Conservation (phyloP, 208 protist species). For the Crithidia expoeki region DNA sequence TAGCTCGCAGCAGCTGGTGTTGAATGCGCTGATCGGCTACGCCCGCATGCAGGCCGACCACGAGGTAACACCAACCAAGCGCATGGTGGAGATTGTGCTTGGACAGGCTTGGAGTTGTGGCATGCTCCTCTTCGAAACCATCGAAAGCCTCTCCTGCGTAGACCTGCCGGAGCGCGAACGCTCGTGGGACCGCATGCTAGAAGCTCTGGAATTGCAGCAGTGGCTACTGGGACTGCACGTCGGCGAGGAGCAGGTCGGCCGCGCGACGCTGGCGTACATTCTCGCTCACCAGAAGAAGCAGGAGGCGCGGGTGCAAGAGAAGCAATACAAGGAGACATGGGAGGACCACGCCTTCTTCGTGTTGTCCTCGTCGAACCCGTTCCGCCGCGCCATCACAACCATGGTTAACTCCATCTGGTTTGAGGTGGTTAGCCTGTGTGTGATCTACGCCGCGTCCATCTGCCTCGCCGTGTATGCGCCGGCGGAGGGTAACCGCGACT, state of each 20-base stretch:
- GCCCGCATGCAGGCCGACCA: slow-evolving; percentile 75
- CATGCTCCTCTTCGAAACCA: slow-evolving; percentile 89
- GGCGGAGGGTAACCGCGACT: slow-evolving; percentile 54
- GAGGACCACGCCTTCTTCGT: slow-evolving; percentile 71
- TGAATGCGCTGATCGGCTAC: slow-evolving; percentile 82
- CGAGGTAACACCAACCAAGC: slow-evolving; percentile 59
- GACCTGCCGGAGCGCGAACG: slow-evolving; percentile 69
- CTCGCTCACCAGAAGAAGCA: slow-evolving; percentile 78
- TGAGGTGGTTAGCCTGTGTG: slow-evolving; percentile 60
- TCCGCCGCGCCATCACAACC: slow-evolving; percentile 47
- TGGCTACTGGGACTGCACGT: slow-evolving; percentile 88
- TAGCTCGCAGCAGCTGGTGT: slow-evolving; percentile 79
- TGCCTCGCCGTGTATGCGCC: slow-evolving; percentile 79
- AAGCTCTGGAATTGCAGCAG: slow-evolving; percentile 85
- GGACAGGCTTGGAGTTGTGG: slow-evolving; percentile 91
- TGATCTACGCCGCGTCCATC: slow-evolving; percentile 78
- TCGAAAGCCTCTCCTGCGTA: slow-evolving; percentile 80
- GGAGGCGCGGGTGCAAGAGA: slow-evolving; percentile 39
- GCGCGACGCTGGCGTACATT: slow-evolving; percentile 87
- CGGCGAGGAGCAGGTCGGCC: slow-evolving; percentile 91
- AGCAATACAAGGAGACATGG: slow-evolving; percentile 64
- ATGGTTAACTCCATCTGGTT: slow-evolving; percentile 72
- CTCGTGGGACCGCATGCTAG: slow-evolving; percentile 74
- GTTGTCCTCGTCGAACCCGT: slow-evolving; percentile 55
- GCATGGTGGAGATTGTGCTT: slow-evolving; percentile 81